Conservation (phyloP, 1,284 basidiomycete genomes). For the Ustilago loliicola region DNA sequence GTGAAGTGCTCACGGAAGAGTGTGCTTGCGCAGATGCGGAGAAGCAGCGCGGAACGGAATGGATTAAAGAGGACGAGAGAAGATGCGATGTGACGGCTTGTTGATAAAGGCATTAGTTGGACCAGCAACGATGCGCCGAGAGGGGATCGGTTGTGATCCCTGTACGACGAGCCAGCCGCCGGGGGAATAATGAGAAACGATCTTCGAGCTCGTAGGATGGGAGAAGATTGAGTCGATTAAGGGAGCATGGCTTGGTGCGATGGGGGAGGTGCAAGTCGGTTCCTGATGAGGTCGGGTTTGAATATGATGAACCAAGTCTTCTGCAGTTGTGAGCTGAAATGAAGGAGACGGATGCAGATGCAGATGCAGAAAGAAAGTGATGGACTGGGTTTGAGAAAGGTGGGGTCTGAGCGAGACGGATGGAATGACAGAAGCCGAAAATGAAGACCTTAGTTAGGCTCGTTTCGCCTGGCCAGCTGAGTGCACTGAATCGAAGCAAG, state of each 20-base stretch:
- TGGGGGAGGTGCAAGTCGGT: background rate
- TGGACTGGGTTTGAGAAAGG: background rate
- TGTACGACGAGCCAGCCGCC: constrained; percentile 25
- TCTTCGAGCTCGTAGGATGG: background rate
- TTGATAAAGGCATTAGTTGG: constrained; percentile 19
- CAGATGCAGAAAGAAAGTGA: background rate
- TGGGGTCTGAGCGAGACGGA: background rate
- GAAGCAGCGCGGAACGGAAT: background rate
- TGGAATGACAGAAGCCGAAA: background rate
- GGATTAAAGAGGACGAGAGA: constrained; percentile 22
- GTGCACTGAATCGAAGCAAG: background rate
- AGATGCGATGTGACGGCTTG: constrained; percentile 30
- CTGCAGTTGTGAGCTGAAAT: background rate
- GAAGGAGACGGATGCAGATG: constrained; percentile 1
- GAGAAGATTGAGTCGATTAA: constrained; percentile 6
- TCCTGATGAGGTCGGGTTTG: background rate
- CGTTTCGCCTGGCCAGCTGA: background rate
- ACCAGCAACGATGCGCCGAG: constrained; percentile 21
- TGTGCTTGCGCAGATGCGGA: background rate
- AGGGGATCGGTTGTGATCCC: background rate
- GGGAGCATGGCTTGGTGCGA: constrained; percentile 15
- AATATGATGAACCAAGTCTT: background rate
- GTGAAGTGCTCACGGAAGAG: background rate
- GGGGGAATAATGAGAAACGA: background rate
- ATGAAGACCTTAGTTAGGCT: background rate